Evolutionary conservation across 2,329 filamentous ascomycete genomes (phyloP).

Genomic region (Leptographium flavum): DNA sequence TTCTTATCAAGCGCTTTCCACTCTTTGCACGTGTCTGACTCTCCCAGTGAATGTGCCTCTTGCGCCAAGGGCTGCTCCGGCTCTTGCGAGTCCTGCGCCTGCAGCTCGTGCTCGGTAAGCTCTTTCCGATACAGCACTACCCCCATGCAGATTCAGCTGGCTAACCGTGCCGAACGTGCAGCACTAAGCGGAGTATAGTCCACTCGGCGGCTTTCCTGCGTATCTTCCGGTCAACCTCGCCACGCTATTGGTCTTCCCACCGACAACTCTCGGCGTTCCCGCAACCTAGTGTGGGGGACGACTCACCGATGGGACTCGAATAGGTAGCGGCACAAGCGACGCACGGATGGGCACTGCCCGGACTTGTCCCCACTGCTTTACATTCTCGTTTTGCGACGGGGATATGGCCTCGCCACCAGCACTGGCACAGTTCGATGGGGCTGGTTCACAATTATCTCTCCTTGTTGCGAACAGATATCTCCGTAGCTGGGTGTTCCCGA

Average conservation of each 20-base stretch:
- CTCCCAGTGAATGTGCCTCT: slow-evolving; percentile 9
- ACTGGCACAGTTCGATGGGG: not conserved
- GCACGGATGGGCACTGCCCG: too few relatives aligned
- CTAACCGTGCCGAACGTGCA: not conserved
- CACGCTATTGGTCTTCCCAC: not conserved
- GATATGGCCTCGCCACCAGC: not conserved
- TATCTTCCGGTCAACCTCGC: too few relatives aligned
- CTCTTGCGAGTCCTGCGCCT: slow-evolving; percentile 11
- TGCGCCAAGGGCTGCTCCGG: slow-evolving; percentile 11
- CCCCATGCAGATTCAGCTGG: not conserved
- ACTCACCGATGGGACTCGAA: not conserved
- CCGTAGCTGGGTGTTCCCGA: not conserved
- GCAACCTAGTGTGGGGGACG: not conserved
- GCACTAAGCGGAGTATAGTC: slow-evolving; percentile 1
- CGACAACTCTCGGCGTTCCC: not conserved
- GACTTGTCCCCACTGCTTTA: not conserved
- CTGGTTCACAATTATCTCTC: too few relatives aligned
- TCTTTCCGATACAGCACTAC: not conserved
- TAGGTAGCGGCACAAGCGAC: not conserved
- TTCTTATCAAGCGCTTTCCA: not conserved
- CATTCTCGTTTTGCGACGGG: not conserved
- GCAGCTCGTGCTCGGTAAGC: slow-evolving; percentile 11
- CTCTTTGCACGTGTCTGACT: not conserved
- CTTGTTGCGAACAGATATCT: not conserved
- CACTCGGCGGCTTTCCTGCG: not conserved